phyloP scores from a whole-genome alignment of 306 rosid species.

The Cyamopsis tetragonoloba region DNA sequence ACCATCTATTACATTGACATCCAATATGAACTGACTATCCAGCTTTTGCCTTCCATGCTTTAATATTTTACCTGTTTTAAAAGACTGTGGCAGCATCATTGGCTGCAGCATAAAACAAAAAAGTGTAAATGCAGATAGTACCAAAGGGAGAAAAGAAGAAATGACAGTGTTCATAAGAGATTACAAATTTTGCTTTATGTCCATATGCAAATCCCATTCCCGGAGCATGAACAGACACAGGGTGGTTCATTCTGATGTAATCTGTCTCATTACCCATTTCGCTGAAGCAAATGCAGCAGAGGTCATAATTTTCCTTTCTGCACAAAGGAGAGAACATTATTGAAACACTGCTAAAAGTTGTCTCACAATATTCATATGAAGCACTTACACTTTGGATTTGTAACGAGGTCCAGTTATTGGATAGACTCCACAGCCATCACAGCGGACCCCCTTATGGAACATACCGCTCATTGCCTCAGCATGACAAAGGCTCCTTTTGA shows the following conservation, averaged over 20 bases:
- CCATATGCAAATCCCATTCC: conserved; percentile 20
- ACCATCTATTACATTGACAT: conserved; percentile 78
- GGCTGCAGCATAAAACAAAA: conserved; percentile 30
- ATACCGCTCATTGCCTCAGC: conserved; percentile 53
- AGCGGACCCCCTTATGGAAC: conserved; percentile 76
- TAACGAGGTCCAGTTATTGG: conserved; percentile 93
- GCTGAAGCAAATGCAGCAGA: conserved; percentile 68
- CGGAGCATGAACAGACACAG: conserved; percentile 35
- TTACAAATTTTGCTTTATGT: conserved; percentile 28
- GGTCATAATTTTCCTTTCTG: conserved; percentile 85
- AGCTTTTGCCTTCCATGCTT: conserved; percentile 45
- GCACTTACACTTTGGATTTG: conserved; percentile 78
- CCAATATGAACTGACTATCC: conserved; percentile 69
- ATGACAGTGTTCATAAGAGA: background rate
- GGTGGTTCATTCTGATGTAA: conserved; percentile 67
- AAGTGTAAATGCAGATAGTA: background rate
- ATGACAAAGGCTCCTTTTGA: conserved; percentile 44
- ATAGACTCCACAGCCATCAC: conserved; percentile 91
- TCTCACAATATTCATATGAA: background rate
- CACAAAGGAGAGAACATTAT: conserved; percentile 10
- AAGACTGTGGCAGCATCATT: conserved; percentile 20
- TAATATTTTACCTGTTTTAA: conserved; percentile 19
- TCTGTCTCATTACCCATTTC: conserved; percentile 56
- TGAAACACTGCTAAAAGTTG: background rate
- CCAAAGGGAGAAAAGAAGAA: background rate